Evolutionary conservation across 768 basidiomycete species (phyloP).

Genomic region (Gloeostereum incarnatum): DNA sequence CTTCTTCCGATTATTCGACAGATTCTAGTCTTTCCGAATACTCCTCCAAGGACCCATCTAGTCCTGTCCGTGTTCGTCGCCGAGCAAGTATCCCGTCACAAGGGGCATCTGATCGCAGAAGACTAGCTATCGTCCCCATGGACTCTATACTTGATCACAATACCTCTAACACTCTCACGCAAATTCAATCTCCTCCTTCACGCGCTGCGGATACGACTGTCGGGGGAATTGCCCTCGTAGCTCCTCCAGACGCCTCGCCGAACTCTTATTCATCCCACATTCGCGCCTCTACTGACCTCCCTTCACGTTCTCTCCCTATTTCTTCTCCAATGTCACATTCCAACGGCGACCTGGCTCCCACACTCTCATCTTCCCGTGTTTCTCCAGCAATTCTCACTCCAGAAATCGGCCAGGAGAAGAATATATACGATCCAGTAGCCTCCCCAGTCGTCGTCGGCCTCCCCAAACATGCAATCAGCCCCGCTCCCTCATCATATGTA

Average conservation of each 20-base stretch:
- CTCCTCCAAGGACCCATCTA: conserved; percentile 10
- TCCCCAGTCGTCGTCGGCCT: conserved; percentile 51
- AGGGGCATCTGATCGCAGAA: conserved; percentile 54
- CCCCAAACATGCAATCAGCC: conserved; percentile 19
- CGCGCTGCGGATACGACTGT: neutral
- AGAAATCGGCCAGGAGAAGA: conserved; percentile 52
- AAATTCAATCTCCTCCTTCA: neutral
- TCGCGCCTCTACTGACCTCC: conserved; percentile 42
- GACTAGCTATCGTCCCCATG: conserved; percentile 60
- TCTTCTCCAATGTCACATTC: conserved; percentile 8
- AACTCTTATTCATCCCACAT: conserved; percentile 39
- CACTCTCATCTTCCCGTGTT: conserved; percentile 19
- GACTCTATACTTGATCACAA: conserved; percentile 24
- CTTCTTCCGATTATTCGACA: conserved; percentile 44
- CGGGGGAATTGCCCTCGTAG: conserved; percentile 51
- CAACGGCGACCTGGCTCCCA: conserved; percentile 8
- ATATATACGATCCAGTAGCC: conserved; percentile 50
- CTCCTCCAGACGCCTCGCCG: conserved; percentile 61
- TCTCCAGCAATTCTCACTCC: conserved; percentile 44
- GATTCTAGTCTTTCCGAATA: conserved; percentile 23
- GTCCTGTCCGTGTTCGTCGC: conserved; percentile 22
- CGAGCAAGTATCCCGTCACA: conserved; percentile 47
- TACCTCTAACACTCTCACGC: too few relatives aligned
- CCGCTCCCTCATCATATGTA: conserved; percentile 32
- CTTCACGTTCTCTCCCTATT: conserved; percentile 49